Conservation (phyloP, 768 basidiomycete genomes). For the Pulveroboletus sp. region DNA sequence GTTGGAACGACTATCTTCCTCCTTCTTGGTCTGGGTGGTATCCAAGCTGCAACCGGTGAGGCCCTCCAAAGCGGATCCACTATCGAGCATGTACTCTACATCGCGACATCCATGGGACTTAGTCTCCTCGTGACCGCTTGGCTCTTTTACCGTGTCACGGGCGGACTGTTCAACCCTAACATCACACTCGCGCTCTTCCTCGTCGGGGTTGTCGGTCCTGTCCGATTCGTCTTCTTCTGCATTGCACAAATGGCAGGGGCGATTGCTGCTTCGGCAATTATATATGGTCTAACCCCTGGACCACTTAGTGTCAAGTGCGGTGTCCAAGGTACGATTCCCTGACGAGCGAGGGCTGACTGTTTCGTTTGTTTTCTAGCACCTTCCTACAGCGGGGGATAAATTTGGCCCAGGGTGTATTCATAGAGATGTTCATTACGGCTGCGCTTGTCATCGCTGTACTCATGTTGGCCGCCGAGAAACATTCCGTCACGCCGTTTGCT, state of each 20-base stretch:
- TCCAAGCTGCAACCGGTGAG: conserved; percentile 49
- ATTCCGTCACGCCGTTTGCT: conserved; percentile 58
- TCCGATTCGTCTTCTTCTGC: conserved; percentile 54
- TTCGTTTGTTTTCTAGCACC: conserved; percentile 36
- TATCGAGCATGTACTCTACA: conserved; percentile 47
- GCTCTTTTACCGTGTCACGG: conserved; percentile 62
- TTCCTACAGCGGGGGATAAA: conserved; percentile 43
- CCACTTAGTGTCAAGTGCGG: conserved; percentile 49
- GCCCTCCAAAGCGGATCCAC: conserved; percentile 27
- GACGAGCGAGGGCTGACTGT: conserved; percentile 1
- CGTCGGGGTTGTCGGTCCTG: conserved; percentile 48
- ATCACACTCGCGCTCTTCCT: conserved; percentile 57
- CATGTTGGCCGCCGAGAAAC: conserved; percentile 72
- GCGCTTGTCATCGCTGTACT: conserved; percentile 58
- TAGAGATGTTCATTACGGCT: conserved; percentile 67
- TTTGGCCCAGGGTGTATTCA: conserved; percentile 57
- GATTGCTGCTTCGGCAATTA: conserved; percentile 53
- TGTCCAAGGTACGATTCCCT: conserved; percentile 14
- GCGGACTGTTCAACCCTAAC: conserved; percentile 64
- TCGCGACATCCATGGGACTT: conserved; percentile 57
- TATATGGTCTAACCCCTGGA: conserved; percentile 52
- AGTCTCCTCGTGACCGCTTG: conserved; percentile 60
- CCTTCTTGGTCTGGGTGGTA: conserved; percentile 59
- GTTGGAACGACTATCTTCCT: conserved; percentile 60
- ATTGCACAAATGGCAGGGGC: conserved; percentile 59